A percentile compares a stretch with the other conserved stretches of the same genome.
Evolutionary conservation across 495 filamentous ascomycete genomes (phyloP).

Genomic region (Aspergillus ostianus): DNA sequence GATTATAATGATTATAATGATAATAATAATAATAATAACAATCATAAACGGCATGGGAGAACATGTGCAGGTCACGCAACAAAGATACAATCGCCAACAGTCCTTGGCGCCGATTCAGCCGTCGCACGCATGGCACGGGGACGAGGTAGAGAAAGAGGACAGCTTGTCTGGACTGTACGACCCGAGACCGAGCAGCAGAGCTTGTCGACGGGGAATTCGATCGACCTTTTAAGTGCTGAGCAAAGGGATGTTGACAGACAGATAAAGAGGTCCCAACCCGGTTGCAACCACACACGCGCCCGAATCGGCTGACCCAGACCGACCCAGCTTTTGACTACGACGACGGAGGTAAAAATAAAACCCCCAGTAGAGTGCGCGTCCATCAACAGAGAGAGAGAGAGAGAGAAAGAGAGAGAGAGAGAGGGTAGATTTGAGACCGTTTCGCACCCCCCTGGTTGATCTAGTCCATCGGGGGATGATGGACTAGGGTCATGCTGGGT

Average conservation of each 20-base stretch:
- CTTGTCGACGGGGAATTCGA: neutral
- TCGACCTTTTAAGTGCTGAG: neutral
- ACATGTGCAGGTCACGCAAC: neutral
- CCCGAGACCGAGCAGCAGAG: neutral
- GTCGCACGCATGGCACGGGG: neutral
- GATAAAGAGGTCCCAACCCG: neutral
- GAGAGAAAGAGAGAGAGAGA: too few species aligned
- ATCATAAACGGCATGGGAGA: neutral
- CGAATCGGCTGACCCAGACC: conserved; percentile 17
- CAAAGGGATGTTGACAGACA: neutral
- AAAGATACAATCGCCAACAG: too few species aligned
- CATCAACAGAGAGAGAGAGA: too few species aligned
- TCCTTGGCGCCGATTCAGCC: too few species aligned
- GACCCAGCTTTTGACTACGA: neutral
- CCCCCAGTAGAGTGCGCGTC: too few species aligned
- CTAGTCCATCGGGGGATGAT: too few species aligned
- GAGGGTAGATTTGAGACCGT: neutral
- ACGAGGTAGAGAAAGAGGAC: neutral
- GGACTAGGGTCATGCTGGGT: neutral
- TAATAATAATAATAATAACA: too few species aligned
- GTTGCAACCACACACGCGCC: conserved; percentile 16
- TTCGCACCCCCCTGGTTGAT: neutral
- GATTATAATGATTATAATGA: too few species aligned
- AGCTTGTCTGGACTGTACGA: neutral
- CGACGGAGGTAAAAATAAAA: neutral